Conservation (phyloP, 306 rosid genomes). For the Senna siamea region DNA sequence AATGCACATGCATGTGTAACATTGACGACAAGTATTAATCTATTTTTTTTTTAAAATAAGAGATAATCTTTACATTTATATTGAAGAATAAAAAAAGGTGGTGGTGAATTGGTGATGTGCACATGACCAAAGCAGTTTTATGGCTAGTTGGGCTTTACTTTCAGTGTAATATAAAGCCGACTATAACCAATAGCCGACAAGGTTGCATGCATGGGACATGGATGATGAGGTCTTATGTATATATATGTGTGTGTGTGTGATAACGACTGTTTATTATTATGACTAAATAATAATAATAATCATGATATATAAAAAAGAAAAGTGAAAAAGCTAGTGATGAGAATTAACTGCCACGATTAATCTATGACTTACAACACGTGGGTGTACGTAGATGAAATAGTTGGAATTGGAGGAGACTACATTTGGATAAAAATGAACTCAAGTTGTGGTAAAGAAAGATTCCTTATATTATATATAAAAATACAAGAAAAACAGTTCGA, state of each 20-base stretch:
- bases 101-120: background rate
- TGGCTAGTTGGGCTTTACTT: background rate
- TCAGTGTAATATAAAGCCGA: background rate
- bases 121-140: background rate
- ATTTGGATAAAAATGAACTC: background rate
- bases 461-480: too few relatives aligned
- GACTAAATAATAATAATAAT: too few relatives aligned
- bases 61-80: background rate
- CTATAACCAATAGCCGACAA: conserved; percentile 6
- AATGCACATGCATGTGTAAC: background rate
- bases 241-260: background rate
- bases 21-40: too few relatives aligned
- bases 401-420: background rate
- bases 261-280: background rate
- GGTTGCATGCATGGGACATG: background rate
- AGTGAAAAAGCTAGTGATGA: background rate
- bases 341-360: background rate
- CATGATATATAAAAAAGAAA: background rate
- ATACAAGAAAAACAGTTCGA: too few relatives aligned
- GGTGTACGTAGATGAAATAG: background rate
- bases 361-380: background rate
- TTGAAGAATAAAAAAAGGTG: background rate
- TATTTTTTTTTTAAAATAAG: too few relatives aligned
- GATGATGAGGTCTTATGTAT: background rate
- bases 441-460: too few relatives aligned